phyloP scores from a whole-genome alignment of 179 eudicot genomes.

The Camellia oleifera region DNA sequence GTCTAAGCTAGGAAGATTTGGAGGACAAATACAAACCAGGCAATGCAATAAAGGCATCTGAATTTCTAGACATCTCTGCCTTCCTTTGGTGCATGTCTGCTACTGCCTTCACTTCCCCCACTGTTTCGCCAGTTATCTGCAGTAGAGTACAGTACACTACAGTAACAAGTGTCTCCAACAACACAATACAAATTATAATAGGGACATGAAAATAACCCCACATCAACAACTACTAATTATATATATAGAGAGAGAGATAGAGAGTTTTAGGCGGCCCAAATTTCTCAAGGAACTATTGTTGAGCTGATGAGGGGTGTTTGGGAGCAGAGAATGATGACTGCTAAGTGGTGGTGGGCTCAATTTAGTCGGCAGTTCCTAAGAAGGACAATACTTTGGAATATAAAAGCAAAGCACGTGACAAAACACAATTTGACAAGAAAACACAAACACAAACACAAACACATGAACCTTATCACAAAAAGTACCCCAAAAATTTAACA shows the following conservation, averaged over 20 bases:
- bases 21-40: constrained; percentile 25
- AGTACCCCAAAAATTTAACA: too few species aligned
- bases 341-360: neutral
- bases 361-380: neutral
- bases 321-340: neutral
- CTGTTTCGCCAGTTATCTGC: constrained; percentile 42
- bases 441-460: neutral
- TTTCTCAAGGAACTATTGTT: neutral
- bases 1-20: neutral
- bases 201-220: neutral
- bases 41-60: constrained; percentile 42
- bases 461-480: neutral
- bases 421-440: neutral
- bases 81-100: constrained; percentile 46
- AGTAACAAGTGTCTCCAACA: neutral
- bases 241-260: neutral
- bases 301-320: neutral
- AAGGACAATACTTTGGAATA: neutral
- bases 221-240: neutral
- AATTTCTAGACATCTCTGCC: constrained; percentile 43
- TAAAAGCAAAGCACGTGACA: neutral
- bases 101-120: constrained; percentile 43
- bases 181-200: too few species aligned
- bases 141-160: neutral
- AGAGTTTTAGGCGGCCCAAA: neutral